Evolutionary conservation across 345 rosid genomes (phyloP).

Genomic region (Alliaria petiolata): DNA sequence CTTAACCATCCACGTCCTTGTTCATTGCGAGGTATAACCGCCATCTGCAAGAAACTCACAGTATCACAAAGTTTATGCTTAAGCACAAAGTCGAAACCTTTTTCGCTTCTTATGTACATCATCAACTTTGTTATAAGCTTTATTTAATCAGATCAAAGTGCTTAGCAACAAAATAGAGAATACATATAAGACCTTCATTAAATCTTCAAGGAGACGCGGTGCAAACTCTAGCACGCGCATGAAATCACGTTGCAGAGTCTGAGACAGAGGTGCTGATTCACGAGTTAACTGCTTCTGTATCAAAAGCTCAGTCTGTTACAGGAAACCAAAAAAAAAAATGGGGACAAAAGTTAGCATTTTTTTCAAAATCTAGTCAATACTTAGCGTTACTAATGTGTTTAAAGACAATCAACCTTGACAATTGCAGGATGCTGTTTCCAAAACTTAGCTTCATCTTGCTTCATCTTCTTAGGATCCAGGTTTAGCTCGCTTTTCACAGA

Average conservation of each 20-base stretch:
- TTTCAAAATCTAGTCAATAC: background rate
- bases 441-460: constrained; percentile 97
- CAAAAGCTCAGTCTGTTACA: constrained; percentile 76
- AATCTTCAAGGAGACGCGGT: constrained; percentile 93
- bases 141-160: background rate
- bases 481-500: constrained; percentile 83
- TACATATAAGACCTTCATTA: constrained; percentile 59
- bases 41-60: constrained; percentile 59
- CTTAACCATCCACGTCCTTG: constrained; percentile 95
- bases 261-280: constrained; percentile 57
- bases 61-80: background rate
- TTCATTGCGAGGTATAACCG: constrained; percentile 70
- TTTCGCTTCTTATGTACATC: background rate
- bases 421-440: constrained; percentile 92
- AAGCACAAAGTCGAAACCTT: background rate
- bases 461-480: constrained; percentile 85
- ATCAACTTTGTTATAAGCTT: constrained; percentile 1
- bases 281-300: constrained; percentile 91
- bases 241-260: constrained; percentile 66
- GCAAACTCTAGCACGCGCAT: constrained; percentile 81
- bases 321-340: background rate
- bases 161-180: background rate
- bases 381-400: background rate
- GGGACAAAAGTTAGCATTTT: background rate
- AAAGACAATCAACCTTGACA: constrained; percentile 55